A percentile compares a stretch with the other conserved stretches of the same genome.
Conservation (phyloP, 1,284 basidiomycete species). For the Rhodotorula sp. region DNA sequence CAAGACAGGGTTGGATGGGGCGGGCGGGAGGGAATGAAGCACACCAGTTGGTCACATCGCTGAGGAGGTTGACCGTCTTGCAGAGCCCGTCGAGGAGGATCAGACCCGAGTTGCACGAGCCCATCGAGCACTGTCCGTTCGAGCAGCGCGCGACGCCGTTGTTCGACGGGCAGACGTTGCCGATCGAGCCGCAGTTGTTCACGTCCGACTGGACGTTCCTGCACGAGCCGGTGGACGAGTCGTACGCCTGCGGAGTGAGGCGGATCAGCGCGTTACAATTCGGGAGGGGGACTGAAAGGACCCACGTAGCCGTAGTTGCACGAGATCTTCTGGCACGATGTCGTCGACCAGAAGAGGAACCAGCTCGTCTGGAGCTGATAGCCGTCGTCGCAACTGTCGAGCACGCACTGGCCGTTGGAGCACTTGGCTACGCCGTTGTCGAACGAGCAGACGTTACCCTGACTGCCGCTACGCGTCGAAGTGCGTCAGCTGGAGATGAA, state of each 20-base stretch:
- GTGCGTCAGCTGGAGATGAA: not conserved
- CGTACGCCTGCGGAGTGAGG: not conserved
- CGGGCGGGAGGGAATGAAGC: not conserved
- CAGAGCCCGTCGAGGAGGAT: slow-evolving; percentile 1
- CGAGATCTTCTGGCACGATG: slow-evolving; percentile 1
- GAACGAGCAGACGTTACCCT: slow-evolving; percentile 19
- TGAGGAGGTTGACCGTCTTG: not conserved
- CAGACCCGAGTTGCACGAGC: slow-evolving; percentile 10
- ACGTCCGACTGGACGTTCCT: not conserved
- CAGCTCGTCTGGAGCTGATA: slow-evolving; percentile 18
- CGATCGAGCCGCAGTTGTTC: slow-evolving; percentile 26
- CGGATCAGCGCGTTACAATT: not conserved
- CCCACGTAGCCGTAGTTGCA: slow-evolving; percentile 25
- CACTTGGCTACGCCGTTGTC: slow-evolving; percentile 8
- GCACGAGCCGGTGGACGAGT: not conserved
- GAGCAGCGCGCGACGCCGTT: slow-evolving; percentile 10
- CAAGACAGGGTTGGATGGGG: too few species aligned
- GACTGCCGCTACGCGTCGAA: not conserved
- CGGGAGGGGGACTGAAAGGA: not conserved
- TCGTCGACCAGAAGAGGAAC: slow-evolving; percentile 15
- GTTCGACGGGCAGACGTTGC: slow-evolving; percentile 14
- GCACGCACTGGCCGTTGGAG: slow-evolving; percentile 5
- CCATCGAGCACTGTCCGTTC: slow-evolving; percentile 10
- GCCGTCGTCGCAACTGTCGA: slow-evolving; percentile 7
- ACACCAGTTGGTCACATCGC: slow-evolving; percentile 25